Evolutionary conservation across 1,284 basidiomycete species (phyloP).

Genomic region (Moniliophthora roreri): DNA sequence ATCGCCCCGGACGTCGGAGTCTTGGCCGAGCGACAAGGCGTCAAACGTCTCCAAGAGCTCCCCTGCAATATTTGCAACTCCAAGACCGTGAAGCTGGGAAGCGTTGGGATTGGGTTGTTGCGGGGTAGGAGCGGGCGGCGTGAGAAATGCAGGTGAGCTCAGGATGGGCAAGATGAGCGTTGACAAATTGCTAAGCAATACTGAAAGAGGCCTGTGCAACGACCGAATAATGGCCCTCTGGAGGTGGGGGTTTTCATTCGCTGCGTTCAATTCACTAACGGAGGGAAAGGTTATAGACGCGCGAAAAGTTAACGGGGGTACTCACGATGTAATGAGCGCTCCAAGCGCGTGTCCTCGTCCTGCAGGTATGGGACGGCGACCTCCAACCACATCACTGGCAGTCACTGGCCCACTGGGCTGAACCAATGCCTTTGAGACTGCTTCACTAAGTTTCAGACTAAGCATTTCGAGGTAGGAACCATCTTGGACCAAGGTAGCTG

Average conservation of each 20-base stretch:
- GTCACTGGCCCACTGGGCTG: slow-evolving; percentile 56
- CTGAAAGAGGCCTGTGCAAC: slow-evolving; percentile 73
- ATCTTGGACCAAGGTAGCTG: slow-evolving; percentile 62
- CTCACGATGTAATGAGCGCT: slow-evolving; percentile 66
- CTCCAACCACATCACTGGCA: slow-evolving; percentile 51
- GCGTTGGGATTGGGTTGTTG: slow-evolving; percentile 56
- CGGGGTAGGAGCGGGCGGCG: slow-evolving; percentile 47
- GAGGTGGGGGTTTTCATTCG: slow-evolving; percentile 60
- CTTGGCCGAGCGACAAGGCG: slow-evolving; percentile 56
- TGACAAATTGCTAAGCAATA: slow-evolving; percentile 68
- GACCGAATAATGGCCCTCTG: slow-evolving; percentile 69
- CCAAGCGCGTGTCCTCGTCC: slow-evolving; percentile 69
- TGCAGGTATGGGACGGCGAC: slow-evolving; percentile 66
- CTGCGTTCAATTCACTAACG: slow-evolving; percentile 66
- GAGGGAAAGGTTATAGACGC: slow-evolving; percentile 11
- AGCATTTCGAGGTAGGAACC: slow-evolving; percentile 77
- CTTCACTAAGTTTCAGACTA: slow-evolving; percentile 74
- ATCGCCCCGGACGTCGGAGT: slow-evolving; percentile 61
- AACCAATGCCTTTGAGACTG: slow-evolving; percentile 71
- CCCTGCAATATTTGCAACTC: slow-evolving; percentile 64
- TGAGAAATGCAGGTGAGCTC: slow-evolving; percentile 60
- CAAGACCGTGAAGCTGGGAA: slow-evolving; percentile 70
- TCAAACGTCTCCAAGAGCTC: slow-evolving; percentile 73
- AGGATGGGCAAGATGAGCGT: slow-evolving; percentile 63
- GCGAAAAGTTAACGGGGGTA: slow-evolving; percentile 20